A percentile compares a stretch with the other conserved stretches of the same genome.
phyloP scores from a whole-genome alignment of 176 grass and related monocot genomes.

The Thinopyrum elongatum region DNA sequence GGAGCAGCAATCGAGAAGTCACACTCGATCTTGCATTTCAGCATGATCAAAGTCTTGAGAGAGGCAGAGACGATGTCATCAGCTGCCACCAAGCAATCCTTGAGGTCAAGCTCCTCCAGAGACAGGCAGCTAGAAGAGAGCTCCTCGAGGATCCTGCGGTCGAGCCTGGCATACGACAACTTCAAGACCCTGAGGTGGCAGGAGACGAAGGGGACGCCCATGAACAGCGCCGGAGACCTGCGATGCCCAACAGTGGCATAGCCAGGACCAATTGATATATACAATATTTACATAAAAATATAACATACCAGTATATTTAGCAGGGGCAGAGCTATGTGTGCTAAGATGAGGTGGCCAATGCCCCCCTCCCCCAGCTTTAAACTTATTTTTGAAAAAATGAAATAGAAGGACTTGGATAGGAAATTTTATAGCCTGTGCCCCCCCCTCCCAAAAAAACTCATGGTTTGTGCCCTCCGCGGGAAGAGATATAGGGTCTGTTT shows the following conservation, averaged over 20 bases:
- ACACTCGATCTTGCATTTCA: not conserved
- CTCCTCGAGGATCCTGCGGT: not conserved
- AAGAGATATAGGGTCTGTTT: too few relatives aligned
- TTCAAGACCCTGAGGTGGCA: conserved; percentile 27
- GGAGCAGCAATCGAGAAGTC: conserved; percentile 1
- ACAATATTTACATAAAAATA: too few relatives aligned
- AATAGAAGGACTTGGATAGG: too few relatives aligned
- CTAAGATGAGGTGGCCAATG: too few relatives aligned
- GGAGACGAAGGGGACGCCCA: not conserved
- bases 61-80: not conserved
- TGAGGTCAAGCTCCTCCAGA: conserved; percentile 31
- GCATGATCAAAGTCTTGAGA: conserved; percentile 9
- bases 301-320: too few relatives aligned
- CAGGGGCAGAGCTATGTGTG: too few relatives aligned
- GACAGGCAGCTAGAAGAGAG: not conserved
- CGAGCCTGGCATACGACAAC: not conserved
- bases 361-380: too few relatives aligned
- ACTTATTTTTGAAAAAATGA: too few relatives aligned
- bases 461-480: too few relatives aligned
- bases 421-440: too few relatives aligned
- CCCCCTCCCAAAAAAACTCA: too few relatives aligned
- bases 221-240: not conserved
- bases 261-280: too few relatives aligned
- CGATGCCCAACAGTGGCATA: conserved; percentile 1
- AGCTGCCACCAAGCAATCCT: not conserved